Conservation (phyloP, 2,329 filamentous ascomycete species). For the Thermoascus crustaceus region DNA sequence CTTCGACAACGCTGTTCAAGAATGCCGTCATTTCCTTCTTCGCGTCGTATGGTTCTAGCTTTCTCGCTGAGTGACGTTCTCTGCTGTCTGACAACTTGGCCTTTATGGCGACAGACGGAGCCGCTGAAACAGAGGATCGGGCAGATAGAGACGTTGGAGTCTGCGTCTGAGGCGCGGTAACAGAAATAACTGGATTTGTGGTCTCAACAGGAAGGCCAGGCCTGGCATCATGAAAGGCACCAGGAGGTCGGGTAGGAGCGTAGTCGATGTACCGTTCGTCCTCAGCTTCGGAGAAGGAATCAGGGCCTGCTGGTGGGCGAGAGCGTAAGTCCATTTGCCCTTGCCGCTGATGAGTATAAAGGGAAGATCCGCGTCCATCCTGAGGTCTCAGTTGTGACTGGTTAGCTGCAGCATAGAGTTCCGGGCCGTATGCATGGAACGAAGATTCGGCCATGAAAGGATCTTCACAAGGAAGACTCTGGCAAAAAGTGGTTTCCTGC, state of each 20-base stretch:
- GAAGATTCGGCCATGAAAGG: background rate
- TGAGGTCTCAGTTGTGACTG: background rate
- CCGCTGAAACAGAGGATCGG: background rate
- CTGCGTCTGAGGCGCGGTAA: background rate
- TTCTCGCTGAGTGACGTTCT: conserved; percentile 1
- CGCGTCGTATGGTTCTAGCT: conserved; percentile 3
- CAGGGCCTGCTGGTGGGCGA: background rate
- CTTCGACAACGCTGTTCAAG: conserved; percentile 6
- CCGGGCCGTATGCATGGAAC: background rate
- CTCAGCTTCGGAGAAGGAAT: background rate
- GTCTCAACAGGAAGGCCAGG: background rate
- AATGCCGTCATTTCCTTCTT: conserved; percentile 7
- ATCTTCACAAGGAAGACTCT: background rate
- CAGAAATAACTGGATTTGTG: background rate
- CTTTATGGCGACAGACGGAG: background rate
- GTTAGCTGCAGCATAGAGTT: background rate
- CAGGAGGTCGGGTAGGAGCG: background rate
- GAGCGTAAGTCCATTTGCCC: background rate
- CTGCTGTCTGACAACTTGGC: background rate
- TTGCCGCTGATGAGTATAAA: background rate
- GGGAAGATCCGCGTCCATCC: background rate
- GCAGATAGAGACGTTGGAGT: background rate
- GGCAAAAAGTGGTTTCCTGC: background rate
- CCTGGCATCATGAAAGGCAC: background rate
- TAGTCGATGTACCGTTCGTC: background rate